phyloP scores from a whole-genome alignment of 2,329 filamentous ascomycete species.

The Pleomassaria siparia region DNA sequence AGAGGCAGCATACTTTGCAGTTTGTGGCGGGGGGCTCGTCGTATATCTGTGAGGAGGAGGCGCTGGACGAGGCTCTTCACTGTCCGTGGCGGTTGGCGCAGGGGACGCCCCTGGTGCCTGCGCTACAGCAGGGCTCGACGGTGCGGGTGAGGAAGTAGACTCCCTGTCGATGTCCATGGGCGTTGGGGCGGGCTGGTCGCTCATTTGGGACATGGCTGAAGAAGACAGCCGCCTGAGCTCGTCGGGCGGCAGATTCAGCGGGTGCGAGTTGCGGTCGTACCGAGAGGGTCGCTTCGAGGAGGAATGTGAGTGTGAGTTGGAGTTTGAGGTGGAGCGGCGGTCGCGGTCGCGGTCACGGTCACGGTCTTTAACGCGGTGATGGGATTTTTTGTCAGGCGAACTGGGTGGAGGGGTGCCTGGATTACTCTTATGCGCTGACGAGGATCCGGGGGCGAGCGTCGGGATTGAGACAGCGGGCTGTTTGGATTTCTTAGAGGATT shows the following conservation, averaged over 20 bases:
- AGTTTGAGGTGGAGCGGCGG: conserved; percentile 28
- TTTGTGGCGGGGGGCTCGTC: conserved; percentile 51
- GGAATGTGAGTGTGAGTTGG: too few species aligned
- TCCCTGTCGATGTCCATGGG: conserved; percentile 80
- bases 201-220: conserved; percentile 63
- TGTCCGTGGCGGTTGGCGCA: conserved; percentile 52
- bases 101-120: conserved; percentile 51
- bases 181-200: conserved; percentile 56
- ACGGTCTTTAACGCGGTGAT: conserved; percentile 34
- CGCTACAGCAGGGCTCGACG: conserved; percentile 50
- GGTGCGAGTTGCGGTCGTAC: conserved; percentile 72
- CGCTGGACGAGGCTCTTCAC: conserved; percentile 56
- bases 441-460: conserved; percentile 23
- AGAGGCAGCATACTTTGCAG: conserved; percentile 41
- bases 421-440: conserved; percentile 16
- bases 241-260: conserved; percentile 86
- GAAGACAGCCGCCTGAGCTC: conserved; percentile 76
- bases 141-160: conserved; percentile 57
- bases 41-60: conserved; percentile 70
- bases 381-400: conserved; percentile 43
- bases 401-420: conserved; percentile 37
- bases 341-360: conserved; percentile 34
- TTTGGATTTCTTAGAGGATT: conserved; percentile 42
- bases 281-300: conserved; percentile 42
- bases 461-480: conserved; percentile 23